phyloP scores from a whole-genome alignment of 768 basidiomycete genomes.

The Phaeotremella skinneri region DNA sequence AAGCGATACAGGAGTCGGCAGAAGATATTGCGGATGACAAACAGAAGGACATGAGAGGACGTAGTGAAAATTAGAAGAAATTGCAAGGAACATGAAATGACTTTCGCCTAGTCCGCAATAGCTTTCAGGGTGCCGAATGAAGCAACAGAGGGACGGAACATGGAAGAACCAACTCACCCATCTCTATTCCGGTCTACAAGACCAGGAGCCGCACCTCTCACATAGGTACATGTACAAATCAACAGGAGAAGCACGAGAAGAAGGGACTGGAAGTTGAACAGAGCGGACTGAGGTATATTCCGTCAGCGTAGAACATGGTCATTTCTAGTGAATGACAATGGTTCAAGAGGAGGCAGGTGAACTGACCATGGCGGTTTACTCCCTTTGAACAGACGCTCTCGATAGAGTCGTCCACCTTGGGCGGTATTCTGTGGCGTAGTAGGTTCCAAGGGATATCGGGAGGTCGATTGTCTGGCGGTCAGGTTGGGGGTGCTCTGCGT shows the following conservation, averaged over 20 bases:
- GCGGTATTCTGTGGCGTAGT: too few species aligned
- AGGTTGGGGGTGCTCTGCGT: too few species aligned
- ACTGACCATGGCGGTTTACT: slow-evolving; percentile 5
- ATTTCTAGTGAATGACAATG: too few species aligned
- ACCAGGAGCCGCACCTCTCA: slow-evolving; percentile 82
- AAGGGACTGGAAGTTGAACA: slow-evolving; percentile 97
- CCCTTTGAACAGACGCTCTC: too few species aligned
- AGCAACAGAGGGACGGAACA: not conserved
- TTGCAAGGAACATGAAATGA: not conserved
- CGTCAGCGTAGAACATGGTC: not conserved
- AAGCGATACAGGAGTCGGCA: too few species aligned
- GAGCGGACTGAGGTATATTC: slow-evolving; percentile 65
- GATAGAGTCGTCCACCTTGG: too few species aligned
- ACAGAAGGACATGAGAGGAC: not conserved
- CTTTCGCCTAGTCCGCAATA: not conserved
- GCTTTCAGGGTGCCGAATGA: not conserved
- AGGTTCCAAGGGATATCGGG: too few species aligned
- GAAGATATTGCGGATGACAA: too few species aligned
- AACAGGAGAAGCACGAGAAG: slow-evolving; percentile 87
- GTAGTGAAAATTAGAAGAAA: not conserved
- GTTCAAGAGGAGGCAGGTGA: not conserved
- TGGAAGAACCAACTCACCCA: slow-evolving; percentile 61
- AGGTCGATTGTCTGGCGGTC: too few species aligned
- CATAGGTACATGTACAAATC: slow-evolving; percentile 96
- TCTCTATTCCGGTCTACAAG: slow-evolving; percentile 90